Evolutionary conservation across 805 yeast genomes (phyloP).

Genomic region (Schwanniomyces yamadae): DNA sequence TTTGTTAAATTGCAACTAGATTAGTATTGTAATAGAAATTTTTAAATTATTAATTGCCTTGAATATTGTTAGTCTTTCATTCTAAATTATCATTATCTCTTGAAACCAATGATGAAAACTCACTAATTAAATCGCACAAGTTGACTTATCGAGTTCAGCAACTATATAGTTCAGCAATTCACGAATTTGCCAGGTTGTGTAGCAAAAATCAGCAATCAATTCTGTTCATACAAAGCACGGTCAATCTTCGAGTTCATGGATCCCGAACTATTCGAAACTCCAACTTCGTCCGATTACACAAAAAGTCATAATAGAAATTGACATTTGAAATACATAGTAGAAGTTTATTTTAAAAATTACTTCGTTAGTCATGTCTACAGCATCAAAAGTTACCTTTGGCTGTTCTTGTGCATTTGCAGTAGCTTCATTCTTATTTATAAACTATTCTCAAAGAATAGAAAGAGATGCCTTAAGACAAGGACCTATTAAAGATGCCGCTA

Average conservation of each 20-base stretch:
- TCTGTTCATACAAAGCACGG: too few relatives aligned
- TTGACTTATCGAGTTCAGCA: too few relatives aligned
- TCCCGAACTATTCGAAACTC: conserved; percentile 2
- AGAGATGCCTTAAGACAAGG: conserved; percentile 75
- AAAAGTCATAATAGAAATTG: background rate
- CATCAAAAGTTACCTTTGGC: conserved; percentile 74
- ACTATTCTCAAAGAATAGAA: conserved; percentile 66
- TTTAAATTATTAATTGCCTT: too few relatives aligned
- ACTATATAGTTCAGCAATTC: too few relatives aligned
- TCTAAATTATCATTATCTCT: too few relatives aligned
- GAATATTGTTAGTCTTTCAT: too few relatives aligned
- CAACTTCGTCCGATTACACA: conserved; percentile 8
- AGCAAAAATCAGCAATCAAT: too few relatives aligned
- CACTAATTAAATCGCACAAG: too few relatives aligned
- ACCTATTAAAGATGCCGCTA: conserved; percentile 77
- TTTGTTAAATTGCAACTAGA: too few relatives aligned
- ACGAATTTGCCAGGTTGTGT: too few relatives aligned
- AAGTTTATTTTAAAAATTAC: background rate
- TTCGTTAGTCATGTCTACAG: conserved; percentile 60
- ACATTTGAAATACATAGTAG: background rate
- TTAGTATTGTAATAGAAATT: too few relatives aligned
- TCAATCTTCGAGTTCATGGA: conserved; percentile 1
- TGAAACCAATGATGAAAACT: too few relatives aligned
- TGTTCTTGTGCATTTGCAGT: conserved; percentile 54
- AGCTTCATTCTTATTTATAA: conserved; percentile 65